Evolutionary conservation across 345 rosid genomes (phyloP), one percentile per base, ranked within the genome.

Genomic region (Barbarea vulgaris): DNA sequence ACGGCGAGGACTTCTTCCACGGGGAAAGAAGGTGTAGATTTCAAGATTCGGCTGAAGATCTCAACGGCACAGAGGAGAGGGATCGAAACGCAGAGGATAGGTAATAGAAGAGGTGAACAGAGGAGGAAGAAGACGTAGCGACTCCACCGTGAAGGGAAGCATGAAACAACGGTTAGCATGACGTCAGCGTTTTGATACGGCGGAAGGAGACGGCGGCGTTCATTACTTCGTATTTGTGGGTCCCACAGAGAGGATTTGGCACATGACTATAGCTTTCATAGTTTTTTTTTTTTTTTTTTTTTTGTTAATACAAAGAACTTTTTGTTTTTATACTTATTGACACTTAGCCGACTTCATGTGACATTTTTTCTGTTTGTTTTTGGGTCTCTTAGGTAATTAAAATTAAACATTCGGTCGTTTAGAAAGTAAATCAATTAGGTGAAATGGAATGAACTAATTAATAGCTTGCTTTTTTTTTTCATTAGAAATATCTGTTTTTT

Each of bases 41-140:
- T 54, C 18, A 28, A 52, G 65, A 78, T 52, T 19, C 72, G 67
- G 67, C 69, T 39, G 52, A 78, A 87, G 70, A 84, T 72, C 83
- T 85, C 87, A 42, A 78, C 78, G 56, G 80, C 81, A 31, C 84
- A 83, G 56, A 87, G 74, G 75, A 89, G 34, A 47, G 91, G 91
- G 60, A 86, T 77, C 58, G 87, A 55, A 36, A 75, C 80, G 69
- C 79, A 85, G 67, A 88, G 78, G 24, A 88, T 72, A 17, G 89
- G 87, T 36, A 88, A 47, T 64, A 88, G 84, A 62, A 88, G 50
- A 8, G 93, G 93, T 19, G 89, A 87, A 61, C 88, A 85, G 54
- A 89, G 67, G 31, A 85, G 65, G 55, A 89, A 81, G 52, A 84
- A 64, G 27, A 85, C 4, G 58, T 72, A 72, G 17, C 87, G 87